Evolutionary conservation across 495 filamentous ascomycete species (phyloP).

Genomic region (Aspergillus ostianus): DNA sequence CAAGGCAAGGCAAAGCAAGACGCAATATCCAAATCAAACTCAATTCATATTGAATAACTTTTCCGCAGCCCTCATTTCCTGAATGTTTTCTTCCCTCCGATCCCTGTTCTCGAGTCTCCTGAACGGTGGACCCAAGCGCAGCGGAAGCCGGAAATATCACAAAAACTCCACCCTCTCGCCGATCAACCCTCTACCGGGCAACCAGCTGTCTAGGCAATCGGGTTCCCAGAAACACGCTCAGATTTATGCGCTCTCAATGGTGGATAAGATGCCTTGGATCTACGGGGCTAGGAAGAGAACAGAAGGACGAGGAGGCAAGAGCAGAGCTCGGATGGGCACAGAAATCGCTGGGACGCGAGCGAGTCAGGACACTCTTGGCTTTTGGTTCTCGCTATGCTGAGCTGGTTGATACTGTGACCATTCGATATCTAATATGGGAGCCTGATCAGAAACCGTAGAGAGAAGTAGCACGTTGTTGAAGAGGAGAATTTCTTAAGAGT

Average conservation of each 20-base stretch:
- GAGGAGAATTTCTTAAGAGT: too few species aligned
- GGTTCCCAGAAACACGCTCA: background rate
- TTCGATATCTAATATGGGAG: too few species aligned
- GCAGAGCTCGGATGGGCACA: too few species aligned
- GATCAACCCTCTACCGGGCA: background rate
- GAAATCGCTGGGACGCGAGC: too few species aligned
- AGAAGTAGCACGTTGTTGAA: too few species aligned
- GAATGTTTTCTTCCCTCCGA: background rate
- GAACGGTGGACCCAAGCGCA: background rate
- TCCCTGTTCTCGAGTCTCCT: background rate
- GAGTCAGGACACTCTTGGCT: too few species aligned
- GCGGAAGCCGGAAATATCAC: background rate
- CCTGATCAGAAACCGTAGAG: too few species aligned
- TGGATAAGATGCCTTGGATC: background rate
- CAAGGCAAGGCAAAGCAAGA: background rate
- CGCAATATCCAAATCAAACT: background rate
- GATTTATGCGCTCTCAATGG: background rate
- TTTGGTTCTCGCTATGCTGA: too few species aligned
- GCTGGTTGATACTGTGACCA: too few species aligned
- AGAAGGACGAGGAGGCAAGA: background rate
- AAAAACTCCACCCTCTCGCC: background rate
- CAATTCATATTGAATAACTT: background rate
- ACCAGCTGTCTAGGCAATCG: background rate
- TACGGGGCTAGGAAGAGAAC: background rate
- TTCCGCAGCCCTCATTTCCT: background rate